phyloP scores from a whole-genome alignment of 225 moss, liverwort and hornwort species.

The Polytrichum commune region DNA sequence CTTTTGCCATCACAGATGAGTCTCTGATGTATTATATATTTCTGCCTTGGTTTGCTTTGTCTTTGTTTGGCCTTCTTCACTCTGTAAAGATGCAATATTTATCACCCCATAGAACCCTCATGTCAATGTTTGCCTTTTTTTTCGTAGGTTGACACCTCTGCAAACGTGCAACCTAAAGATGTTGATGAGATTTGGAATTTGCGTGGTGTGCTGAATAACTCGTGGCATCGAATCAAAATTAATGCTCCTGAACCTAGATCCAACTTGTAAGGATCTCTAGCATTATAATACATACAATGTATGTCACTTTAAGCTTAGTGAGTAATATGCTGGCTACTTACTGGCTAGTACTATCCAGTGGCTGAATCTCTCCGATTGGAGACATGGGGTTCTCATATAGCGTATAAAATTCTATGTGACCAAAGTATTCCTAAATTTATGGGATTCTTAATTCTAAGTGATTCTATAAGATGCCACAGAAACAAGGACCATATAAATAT shows the following conservation, averaged over 20 bases:
- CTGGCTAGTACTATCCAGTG: not conserved
- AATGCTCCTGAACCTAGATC: slow-evolving; percentile 9
- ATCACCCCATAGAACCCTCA: not conserved
- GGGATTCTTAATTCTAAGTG: not conserved
- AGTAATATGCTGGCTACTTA: not conserved
- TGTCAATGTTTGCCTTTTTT: not conserved
- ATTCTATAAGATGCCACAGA: not conserved
- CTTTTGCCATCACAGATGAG: not conserved
- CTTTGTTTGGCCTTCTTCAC: too few species aligned
- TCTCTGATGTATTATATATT: not conserved
- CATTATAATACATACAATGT: not conserved
- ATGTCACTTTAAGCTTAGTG: not conserved
- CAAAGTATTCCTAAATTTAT: not conserved
- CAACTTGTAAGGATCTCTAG: not conserved
- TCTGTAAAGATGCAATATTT: too few species aligned
- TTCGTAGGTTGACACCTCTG: slow-evolving; percentile 40
- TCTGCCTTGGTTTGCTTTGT: too few species aligned
- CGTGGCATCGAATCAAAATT: slow-evolving; percentile 37
- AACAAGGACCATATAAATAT: not conserved
- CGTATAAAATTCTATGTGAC: too few species aligned
- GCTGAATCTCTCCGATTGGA: not conserved
- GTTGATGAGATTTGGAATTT: slow-evolving; percentile 46
- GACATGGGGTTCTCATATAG: too few species aligned
- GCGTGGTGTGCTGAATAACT: slow-evolving; percentile 41
- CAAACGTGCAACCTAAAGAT: slow-evolving; percentile 36